Conservation (phyloP, 1,284 basidiomycete genomes). For the Microbotryum silenes-acaulis region DNA sequence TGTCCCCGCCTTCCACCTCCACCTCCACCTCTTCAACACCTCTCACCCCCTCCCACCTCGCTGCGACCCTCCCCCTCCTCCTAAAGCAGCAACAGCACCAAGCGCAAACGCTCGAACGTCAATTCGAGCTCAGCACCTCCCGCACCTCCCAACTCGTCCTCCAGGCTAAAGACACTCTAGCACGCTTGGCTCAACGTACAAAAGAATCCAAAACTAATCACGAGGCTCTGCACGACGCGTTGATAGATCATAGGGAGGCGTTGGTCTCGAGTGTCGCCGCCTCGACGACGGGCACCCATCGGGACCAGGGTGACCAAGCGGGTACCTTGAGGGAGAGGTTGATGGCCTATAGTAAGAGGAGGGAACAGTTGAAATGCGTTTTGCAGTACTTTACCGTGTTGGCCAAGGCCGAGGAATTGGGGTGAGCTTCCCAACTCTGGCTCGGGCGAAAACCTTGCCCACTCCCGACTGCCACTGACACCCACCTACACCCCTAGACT, state of each 20-base stretch:
- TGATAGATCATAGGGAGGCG: conserved; percentile 11
- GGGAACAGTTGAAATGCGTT: conserved; percentile 66
- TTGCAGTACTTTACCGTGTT: conserved; percentile 67
- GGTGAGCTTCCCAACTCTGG: conserved; percentile 49
- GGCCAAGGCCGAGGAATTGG: conserved; percentile 59
- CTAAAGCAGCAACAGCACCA: not conserved
- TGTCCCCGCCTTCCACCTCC: not conserved
- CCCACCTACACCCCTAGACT: conserved; percentile 25
- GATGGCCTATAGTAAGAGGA: conserved; percentile 60
- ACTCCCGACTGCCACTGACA: not conserved
- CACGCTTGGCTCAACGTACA: conserved; percentile 2
- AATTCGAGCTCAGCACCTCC: not conserved
- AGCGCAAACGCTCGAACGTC: not conserved
- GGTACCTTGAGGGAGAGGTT: conserved; percentile 69
- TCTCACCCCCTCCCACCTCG: conserved; percentile 7
- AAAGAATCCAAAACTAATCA: not conserved
- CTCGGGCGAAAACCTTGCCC: not conserved
- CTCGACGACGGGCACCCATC: not conserved
- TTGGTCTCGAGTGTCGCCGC: not conserved
- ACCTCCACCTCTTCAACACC: not conserved
- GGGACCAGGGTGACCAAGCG: not conserved
- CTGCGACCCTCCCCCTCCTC: not conserved
- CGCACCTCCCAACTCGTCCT: not conserved
- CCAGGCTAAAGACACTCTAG: not conserved
- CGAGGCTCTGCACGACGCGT: conserved; percentile 6